A percentile compares a stretch with the other conserved stretches of the same genome.
These are phyloP conservation scores for Geoglossum cookeanum DNA, from an alignment of 2,329 filamentous ascomycete genomes.

Conservation along the genomic window DNA sequence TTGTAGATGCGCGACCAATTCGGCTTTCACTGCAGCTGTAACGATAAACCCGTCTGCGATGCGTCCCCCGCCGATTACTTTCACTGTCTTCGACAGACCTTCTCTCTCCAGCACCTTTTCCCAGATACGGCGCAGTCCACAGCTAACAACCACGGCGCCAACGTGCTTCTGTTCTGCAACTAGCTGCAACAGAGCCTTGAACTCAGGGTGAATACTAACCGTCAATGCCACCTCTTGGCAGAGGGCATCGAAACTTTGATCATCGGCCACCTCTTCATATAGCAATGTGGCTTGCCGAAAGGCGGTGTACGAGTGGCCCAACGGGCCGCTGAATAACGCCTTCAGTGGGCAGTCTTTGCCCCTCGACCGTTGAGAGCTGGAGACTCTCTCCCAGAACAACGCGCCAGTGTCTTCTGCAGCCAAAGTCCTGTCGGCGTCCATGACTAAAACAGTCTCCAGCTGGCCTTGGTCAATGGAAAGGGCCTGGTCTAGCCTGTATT, in stretches of 20 bases:
- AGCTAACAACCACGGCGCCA: constrained; percentile 33
- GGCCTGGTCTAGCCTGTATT: constrained; percentile 18
- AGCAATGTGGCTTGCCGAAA: constrained; percentile 36
- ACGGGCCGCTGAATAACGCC: constrained; percentile 25
- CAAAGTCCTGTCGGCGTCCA: constrained; percentile 41
- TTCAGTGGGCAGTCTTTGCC: constrained; percentile 18
- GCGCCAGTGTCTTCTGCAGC: constrained; percentile 28
- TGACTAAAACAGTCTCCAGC: constrained; percentile 29
- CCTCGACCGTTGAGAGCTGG: neutral
- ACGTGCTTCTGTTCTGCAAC: constrained; percentile 20
- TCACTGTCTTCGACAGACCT: constrained; percentile 24
- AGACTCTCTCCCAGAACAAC: constrained; percentile 28
- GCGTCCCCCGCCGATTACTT: constrained; percentile 34
- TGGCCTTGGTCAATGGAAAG: constrained; percentile 10
- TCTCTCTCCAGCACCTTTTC: constrained; percentile 29
- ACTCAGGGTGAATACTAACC: constrained; percentile 28
- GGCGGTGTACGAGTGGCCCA: constrained; percentile 32
- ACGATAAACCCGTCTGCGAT: constrained; percentile 31
- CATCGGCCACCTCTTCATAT: constrained; percentile 27
- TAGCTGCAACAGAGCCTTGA: constrained; percentile 25
- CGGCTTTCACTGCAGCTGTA: constrained; percentile 30
- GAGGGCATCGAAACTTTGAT: constrained; percentile 23
- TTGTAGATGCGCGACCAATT: constrained; percentile 25
- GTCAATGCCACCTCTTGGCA: constrained; percentile 26
- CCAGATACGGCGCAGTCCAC: constrained; percentile 35